Evolutionary conservation across 441 rosid species (phyloP), one percentile per base, ranked within the genome.

Genomic region (Croton setiger): DNA sequence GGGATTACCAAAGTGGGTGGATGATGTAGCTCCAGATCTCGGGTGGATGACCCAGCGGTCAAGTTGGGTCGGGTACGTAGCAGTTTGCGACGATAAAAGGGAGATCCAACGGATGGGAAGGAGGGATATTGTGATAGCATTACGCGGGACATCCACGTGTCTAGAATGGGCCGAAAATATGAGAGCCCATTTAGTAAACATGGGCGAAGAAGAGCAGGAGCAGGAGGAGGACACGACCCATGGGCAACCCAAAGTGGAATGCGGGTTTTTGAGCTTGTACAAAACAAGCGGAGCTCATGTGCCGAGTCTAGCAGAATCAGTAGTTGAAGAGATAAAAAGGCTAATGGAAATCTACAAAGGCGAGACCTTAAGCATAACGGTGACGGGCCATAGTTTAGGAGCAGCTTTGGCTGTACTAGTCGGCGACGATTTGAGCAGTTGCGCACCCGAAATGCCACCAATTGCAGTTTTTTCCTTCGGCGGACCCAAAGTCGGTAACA

Each of bases 51-150:
- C 85, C 70, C 86, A 84, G 0, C 79, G 79, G 55, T 87, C 97
- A 23, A 91, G 96, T 61, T 91, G 96, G 96, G 79, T 89, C 6
- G 97, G 97, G 11, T 91, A 86, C 73, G 92, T 91, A 23, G 97
- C 96, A 3, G 92, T 91, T 0, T 89, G 97, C 44, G 86, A 84
- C 5, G 88, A 91, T 75, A 81, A 81, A 53, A 82, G 76, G 7
- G 96, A 91, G 83, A 91, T 91, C 76, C 82, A 89, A 20, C 83
- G 96, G 69, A 82, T 89, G 35, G 97, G 97, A 5, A 81, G 97
- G 67, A 80, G 97, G 68, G 97, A 91, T 62, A 80, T 89, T 0
- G 86, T 91, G 47, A 86, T 91, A 54, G 83, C 97, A 0, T 73
- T 77, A 43, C 85, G 97, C 0, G 97, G 97, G 35, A 91, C 97